Base-by-base conservation (phyloP, 441 rosid genomes). In the Capsella rubella region DNA sequence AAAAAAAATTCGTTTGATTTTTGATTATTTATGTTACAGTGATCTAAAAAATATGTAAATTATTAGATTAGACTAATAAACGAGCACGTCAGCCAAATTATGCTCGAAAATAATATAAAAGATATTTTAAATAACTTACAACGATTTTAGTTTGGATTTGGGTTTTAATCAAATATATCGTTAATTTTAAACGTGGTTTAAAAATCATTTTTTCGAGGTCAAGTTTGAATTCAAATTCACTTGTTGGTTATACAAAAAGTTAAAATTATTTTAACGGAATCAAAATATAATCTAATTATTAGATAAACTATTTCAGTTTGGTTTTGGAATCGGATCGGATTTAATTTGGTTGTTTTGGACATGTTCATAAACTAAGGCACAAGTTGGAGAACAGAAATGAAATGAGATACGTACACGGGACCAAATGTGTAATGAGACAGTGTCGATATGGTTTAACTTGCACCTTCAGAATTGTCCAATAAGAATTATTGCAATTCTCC, bases 401-500 rank as follows among this genome's bases (percentile, higher is more conserved):
- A 60, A 35, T 71, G 66, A 29, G 32, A 62, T 40, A 72, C 62
- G 69, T 62, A 34, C 54, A 72, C 76, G 63, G 28, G 62, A 62
- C 55, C 69, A 21, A 62, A 31, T 18, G 45, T 40, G 50, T 28
- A 27, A 59, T 6, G 25, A 1, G 56, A 28, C 18, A 46, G 6
- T n/a, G 67, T 18, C 42, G 29, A 51, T 49, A 39, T 39, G 12
- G 14, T 60, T 15, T 21, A 21, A 39, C 61, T 62, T 71, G 59
- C 14, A 59, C 21, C 18, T 49, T 71, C 43, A 40, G 34, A 40
- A 61, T 18, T 71, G 60, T 61, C 61, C 53, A 50, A 29, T 40
- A 0, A 13, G 11, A 40, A n/a, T 67, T 16, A 61, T 61, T 71
- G 61, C 61, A 71, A 1, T 21, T 71, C 32, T 4, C 11, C 65